These are phyloP conservation scores for Oemleria cerasiformis DNA, from an alignment of 306 rosid species.

Conservation along the genomic window DNA sequence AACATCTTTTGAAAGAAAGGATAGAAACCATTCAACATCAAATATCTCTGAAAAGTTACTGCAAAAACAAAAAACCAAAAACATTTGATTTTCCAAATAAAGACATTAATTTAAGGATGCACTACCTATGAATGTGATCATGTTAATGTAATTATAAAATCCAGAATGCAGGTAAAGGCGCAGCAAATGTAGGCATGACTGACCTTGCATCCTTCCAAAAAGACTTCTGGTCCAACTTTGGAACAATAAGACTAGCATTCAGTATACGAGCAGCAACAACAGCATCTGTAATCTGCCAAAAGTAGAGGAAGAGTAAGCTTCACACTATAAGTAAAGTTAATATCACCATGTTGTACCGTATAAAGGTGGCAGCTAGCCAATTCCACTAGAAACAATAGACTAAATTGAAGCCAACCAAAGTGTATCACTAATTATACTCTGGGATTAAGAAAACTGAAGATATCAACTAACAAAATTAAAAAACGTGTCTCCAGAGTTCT, in stretches of 20 bases:
- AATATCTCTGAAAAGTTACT: constrained; percentile 97
- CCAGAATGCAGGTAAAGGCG: constrained; percentile 10
- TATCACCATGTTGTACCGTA: constrained; percentile 14
- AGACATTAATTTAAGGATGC: neutral
- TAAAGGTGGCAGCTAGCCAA: neutral
- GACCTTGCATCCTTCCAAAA: constrained; percentile 98
- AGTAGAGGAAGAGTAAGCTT: constrained; percentile 26
- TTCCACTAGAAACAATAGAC: neutral
- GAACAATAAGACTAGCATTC: constrained; percentile 94
- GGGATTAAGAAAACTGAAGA: constrained; percentile 2
- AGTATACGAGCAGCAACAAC: constrained; percentile 94
- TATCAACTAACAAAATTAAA: constrained; percentile 9
- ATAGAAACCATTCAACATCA: constrained; percentile 81
- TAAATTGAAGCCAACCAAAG: neutral
- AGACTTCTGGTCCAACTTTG: constrained; percentile 89
- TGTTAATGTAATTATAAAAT: constrained; percentile 15
- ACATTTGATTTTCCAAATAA: constrained; percentile 4
- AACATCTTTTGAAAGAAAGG: constrained; percentile 71
- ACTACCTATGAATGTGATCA: constrained; percentile 2
- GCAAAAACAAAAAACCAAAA: constrained; percentile 39
- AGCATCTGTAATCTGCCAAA: constrained; percentile 90
- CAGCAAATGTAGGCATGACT: constrained; percentile 25
- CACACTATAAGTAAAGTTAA: constrained; percentile 12
- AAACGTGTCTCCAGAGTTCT: neutral
- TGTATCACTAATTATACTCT: neutral